A percentile compares a stretch with the other conserved stretches of the same genome.
These are phyloP conservation scores for Fusarium zealandicum DNA, from an alignment of 2,329 filamentous ascomycete genomes.

Conservation along the genomic window DNA sequence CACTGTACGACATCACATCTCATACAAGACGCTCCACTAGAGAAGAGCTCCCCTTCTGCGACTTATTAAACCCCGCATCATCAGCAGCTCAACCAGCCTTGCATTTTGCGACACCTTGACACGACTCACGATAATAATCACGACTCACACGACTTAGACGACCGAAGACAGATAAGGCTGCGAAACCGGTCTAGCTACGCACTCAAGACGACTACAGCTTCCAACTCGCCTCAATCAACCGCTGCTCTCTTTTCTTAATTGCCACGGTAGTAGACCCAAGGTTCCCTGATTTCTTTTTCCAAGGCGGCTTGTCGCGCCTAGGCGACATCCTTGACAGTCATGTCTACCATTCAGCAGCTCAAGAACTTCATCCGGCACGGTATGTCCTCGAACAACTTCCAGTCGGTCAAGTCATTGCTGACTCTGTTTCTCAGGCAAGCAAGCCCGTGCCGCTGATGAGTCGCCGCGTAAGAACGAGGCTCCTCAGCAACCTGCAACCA, in stretches of 20 bases:
- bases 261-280: conserved; percentile 13
- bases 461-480: conserved; percentile 59
- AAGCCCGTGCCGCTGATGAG: conserved; percentile 75
- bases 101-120: conserved; percentile 27
- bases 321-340: conserved; percentile 45
- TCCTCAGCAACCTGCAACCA: conserved; percentile 60
- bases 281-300: conserved; percentile 4
- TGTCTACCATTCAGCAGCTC: conserved; percentile 87
- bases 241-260: conserved; percentile 7
- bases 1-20: conserved; percentile 25
- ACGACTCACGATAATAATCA: conserved; percentile 28
- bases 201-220: neutral
- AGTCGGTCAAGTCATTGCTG: conserved; percentile 12
- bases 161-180: conserved; percentile 14
- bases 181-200: conserved; percentile 10
- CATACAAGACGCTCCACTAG: conserved; percentile 30
- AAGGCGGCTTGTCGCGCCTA: conserved; percentile 38
- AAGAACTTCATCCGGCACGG: conserved; percentile 98
- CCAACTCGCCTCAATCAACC: neutral
- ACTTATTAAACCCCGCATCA: conserved; percentile 39
- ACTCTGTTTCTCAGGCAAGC: conserved; percentile 69
- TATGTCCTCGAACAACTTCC: conserved; percentile 45
- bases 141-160: conserved; percentile 26
- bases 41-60: conserved; percentile 21
- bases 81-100: conserved; percentile 22